Percentiles rank a stretch among this genome's conserved stretches.
Conservation (phyloP, 345 rosid genomes). For the Gossypium stocksii region DNA sequence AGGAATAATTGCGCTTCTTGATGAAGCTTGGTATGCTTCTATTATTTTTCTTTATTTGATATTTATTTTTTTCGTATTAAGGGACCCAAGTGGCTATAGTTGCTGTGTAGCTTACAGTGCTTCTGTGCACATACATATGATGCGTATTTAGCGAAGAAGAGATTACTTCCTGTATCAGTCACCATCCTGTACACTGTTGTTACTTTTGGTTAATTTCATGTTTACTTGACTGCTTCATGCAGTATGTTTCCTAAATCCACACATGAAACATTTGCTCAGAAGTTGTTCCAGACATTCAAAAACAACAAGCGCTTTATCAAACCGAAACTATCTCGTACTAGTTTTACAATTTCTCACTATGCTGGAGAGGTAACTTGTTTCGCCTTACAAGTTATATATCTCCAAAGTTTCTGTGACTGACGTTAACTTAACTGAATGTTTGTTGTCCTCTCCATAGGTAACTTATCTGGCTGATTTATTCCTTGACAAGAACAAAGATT, state of each 20-base stretch:
- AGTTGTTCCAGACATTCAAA: conserved; percentile 94
- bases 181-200: conserved; percentile 8
- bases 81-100: conserved; percentile 1
- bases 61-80: conserved; percentile 13
- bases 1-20: conserved; percentile 94
- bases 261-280: conserved; percentile 98
- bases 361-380: conserved; percentile 84
- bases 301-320: conserved; percentile 89
- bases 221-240: conserved; percentile 31
- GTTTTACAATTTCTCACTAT: conserved; percentile 91
- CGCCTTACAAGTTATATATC: conserved; percentile 15
- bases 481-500: conserved; percentile 99
- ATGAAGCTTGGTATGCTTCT: conserved; percentile 90
- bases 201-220: conserved; percentile 20
- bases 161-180: neutral
- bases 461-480: conserved; percentile 85
- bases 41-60: conserved; percentile 16
- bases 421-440: conserved; percentile 14
- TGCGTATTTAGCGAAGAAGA: conserved; percentile 12
- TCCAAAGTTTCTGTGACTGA: conserved; percentile 4
- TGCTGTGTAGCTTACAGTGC: neutral
- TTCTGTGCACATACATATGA: neutral
- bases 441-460: conserved; percentile 46
- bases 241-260: conserved; percentile 99
- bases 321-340: conserved; percentile 96